Percentiles rank a stretch among this genome's conserved stretches.
Conservation (phyloP, 2,329 filamentous ascomycete species). For the Neopestalotiopsis sp. region DNA sequence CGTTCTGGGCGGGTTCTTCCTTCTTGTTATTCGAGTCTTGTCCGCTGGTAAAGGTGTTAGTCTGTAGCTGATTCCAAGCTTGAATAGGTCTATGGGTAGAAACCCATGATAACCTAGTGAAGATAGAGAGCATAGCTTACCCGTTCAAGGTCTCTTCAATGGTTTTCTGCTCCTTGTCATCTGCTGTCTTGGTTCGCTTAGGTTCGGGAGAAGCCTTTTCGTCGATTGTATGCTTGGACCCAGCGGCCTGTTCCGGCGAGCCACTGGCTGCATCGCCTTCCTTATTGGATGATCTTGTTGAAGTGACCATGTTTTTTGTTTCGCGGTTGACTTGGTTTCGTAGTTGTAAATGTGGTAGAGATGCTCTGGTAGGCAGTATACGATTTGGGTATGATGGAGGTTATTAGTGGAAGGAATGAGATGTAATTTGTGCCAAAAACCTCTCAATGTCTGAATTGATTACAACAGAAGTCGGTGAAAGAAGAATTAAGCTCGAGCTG, state of each 20-base stretch:
- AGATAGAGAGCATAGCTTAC: constrained; percentile 20
- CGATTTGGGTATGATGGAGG: background rate
- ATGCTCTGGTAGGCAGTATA: no score
- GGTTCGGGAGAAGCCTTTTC: constrained; percentile 37
- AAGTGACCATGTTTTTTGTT: background rate
- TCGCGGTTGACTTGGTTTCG: background rate
- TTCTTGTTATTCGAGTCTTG: background rate
- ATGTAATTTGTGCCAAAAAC: background rate
- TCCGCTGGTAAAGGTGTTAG: background rate
- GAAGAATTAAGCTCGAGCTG: background rate
- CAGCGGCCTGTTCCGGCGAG: constrained; percentile 24
- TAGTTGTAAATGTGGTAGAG: no score
- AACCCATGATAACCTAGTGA: no score
- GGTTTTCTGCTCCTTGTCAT: constrained; percentile 51
- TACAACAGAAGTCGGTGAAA: background rate
- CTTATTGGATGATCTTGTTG: constrained; percentile 25
- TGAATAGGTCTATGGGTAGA: background rate
- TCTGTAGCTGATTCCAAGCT: no score
- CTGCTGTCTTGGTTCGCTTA: constrained; percentile 43
- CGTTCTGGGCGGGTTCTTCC: background rate
- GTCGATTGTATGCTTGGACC: constrained; percentile 41
- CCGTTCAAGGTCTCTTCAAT: constrained; percentile 54
- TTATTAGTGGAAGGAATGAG: background rate
- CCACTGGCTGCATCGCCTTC: constrained; percentile 21
- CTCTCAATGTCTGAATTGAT: background rate